These are phyloP conservation scores for Telopea speciosissima DNA, from an alignment of 177 flowering plant genomes.

Conservation along the genomic window DNA sequence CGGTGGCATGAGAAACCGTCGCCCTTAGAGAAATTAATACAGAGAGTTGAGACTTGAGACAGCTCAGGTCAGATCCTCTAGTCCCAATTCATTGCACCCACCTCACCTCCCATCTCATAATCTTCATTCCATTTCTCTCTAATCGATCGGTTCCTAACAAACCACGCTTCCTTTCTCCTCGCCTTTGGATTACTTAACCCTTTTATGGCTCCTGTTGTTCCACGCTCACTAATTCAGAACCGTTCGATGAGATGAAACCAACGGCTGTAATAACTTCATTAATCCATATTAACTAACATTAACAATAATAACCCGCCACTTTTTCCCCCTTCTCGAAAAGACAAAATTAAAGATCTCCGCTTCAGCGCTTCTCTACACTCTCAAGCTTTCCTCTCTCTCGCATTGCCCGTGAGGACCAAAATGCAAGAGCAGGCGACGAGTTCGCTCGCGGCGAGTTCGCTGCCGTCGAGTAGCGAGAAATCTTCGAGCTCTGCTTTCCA, in stretches of 20 bases:
- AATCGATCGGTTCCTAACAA: slow-evolving; percentile 11
- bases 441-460: slow-evolving; percentile 56
- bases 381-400: slow-evolving; percentile 12
- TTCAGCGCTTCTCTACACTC: neutral
- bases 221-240: slow-evolving; percentile 19
- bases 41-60: too few species aligned
- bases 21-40: too few species aligned
- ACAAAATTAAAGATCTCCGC: neutral
- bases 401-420: slow-evolving; percentile 1
- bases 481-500: slow-evolving; percentile 91
- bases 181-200: slow-evolving; percentile 16
- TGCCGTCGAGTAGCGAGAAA: slow-evolving; percentile 88
- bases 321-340: slow-evolving; percentile 21
- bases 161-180: slow-evolving; percentile 16
- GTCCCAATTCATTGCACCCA: slow-evolving; percentile 15
- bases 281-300: neutral
- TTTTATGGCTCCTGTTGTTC: slow-evolving; percentile 16
- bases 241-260: slow-evolving; percentile 12
- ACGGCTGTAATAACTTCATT: slow-evolving; percentile 7
- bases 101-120: neutral
- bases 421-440: slow-evolving; percentile 82
- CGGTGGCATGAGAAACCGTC: too few species aligned
- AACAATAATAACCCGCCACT: slow-evolving; percentile 53
- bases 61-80: too few species aligned
- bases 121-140: slow-evolving; percentile 8